A percentile compares a stretch with the other conserved stretches of the same genome.
Conservation (phyloP, 495 filamentous ascomycete species). For the Tirmania nivea region DNA sequence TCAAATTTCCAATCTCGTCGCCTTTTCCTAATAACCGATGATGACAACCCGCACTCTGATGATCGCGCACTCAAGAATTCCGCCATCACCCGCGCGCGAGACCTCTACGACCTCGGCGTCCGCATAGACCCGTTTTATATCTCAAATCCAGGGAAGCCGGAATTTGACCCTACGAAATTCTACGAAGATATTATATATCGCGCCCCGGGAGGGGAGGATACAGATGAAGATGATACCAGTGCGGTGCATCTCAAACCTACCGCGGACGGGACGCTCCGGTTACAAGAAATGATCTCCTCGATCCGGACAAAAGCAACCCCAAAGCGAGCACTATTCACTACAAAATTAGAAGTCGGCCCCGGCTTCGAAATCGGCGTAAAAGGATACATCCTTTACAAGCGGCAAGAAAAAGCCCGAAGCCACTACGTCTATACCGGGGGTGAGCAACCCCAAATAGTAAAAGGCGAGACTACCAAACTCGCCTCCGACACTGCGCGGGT, state of each 20-base stretch:
- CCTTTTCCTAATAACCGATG: conserved; percentile 87
- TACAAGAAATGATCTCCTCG: conserved; percentile 65
- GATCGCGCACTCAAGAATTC: conserved; percentile 49
- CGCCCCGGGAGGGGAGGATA: conserved; percentile 13
- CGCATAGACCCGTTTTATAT: conserved; percentile 90
- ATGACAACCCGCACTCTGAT: conserved; percentile 62
- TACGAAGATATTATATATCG: conserved; percentile 84
- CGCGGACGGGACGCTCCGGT: conserved; percentile 52
- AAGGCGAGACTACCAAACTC: conserved; percentile 45
- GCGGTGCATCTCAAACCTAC: conserved; percentile 11
- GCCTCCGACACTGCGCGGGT: conserved; percentile 51
- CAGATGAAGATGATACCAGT: conserved; percentile 37
- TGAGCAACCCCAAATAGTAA: conserved; percentile 60
- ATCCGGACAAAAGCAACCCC: conserved; percentile 79
- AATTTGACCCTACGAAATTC: conserved; percentile 70
- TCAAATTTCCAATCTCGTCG: conserved; percentile 82
- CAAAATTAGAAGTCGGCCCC: conserved; percentile 68
- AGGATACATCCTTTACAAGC: conserved; percentile 73
- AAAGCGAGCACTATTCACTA: conserved; percentile 71
- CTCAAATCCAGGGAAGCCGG: conserved; percentile 37
- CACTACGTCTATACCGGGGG: conserved; percentile 72
- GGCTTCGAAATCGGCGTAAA: conserved; percentile 72
- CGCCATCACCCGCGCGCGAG: conserved; percentile 71
- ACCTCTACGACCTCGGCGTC: conserved; percentile 86
- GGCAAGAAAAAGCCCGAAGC: conserved; percentile 52